Conservation (phyloP, 352 stramenopile genomes). For the Elongisporangium anandrum region DNA sequence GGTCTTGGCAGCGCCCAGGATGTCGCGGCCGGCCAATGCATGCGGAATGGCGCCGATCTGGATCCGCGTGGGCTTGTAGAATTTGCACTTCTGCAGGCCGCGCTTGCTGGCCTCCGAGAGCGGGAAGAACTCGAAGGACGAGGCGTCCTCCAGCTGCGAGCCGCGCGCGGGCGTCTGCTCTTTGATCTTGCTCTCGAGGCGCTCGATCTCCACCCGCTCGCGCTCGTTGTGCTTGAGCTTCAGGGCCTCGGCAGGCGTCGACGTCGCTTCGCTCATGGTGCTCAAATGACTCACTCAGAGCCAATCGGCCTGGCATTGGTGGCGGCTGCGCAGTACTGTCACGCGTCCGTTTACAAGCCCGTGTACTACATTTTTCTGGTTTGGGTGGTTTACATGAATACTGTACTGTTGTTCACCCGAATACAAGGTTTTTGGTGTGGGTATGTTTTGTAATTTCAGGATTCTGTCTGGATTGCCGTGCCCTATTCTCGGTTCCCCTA, state of each 20-base stretch:
- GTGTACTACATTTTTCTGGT: not conserved
- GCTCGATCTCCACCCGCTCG: conserved; percentile 66
- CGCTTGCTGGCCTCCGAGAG: conserved; percentile 77
- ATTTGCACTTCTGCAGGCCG: conserved; percentile 69
- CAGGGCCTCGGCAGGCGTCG: conserved; percentile 10
- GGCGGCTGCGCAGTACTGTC: not conserved
- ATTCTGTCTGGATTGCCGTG: not conserved
- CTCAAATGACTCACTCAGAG: not conserved
- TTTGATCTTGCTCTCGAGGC: conserved; percentile 51
- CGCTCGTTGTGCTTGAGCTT: conserved; percentile 75
- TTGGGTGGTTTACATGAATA: not conserved
- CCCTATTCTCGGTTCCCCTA: not conserved
- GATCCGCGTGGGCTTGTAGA: conserved; percentile 86
- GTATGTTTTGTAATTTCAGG: not conserved
- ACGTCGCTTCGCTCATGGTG: not conserved
- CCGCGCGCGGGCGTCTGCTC: conserved; percentile 74
- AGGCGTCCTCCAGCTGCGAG: conserved; percentile 65
- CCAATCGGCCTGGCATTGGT: not conserved
- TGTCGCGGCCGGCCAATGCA: conserved; percentile 85
- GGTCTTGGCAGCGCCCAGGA: conserved; percentile 91
- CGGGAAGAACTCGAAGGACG: conserved; percentile 83
- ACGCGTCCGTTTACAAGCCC: not conserved
- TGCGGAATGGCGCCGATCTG: conserved; percentile 87
- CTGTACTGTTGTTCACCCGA: not conserved
- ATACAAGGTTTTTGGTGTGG: not conserved